Evolutionary conservation across 495 filamentous ascomycete genomes (phyloP), one percentile per base, ranked within the genome.

Genomic region (Evernia prunastri): DNA sequence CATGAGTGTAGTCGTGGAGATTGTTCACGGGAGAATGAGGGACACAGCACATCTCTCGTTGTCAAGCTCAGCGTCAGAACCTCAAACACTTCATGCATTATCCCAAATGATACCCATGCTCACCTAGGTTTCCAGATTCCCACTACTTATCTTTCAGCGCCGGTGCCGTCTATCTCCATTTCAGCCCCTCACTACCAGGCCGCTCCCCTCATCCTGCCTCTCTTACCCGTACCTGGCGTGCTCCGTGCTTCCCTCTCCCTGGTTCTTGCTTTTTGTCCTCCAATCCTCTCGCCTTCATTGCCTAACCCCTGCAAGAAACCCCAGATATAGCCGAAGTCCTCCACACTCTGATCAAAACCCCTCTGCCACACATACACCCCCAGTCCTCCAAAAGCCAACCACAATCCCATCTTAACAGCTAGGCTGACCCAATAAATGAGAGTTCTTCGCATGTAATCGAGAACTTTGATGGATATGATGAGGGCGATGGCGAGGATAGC

Each of bases 391-490:
- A 91, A 37, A 3, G 70, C 66, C 0, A 75, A 80, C 82, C 84
- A 94, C 56, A 89, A 82, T 0, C 81, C 63, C 51, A 90, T 23
- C 36, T 80, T 72, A 61, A 88, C 69, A 9, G 76, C 79, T 56
- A 93, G 69, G 47, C 77, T 71, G n/a, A 89, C 79, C 84, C 89
- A 91, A 72, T 83, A 93, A 70, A 91, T 78, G 60, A 95, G 75
- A 4, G 89, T 73, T 42, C 88, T 80, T 56, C 83, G 83, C 33
- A 87, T 73, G 72, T 86, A 84, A 69, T 85, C 75, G n/a, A 94
- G 74, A 60, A 91, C 69, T 70, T 87, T 82, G 64, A 92, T 73
- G 23, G 82, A 82, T 56, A 90, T 58, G 64, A 90, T 70, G 39
- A 92, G 68, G 51, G 83, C 65, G 47, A 86, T 61, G 1, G 83